Evolutionary conservation across 2,329 filamentous ascomycete genomes (phyloP).

Genomic region (Mariannaea sp.): DNA sequence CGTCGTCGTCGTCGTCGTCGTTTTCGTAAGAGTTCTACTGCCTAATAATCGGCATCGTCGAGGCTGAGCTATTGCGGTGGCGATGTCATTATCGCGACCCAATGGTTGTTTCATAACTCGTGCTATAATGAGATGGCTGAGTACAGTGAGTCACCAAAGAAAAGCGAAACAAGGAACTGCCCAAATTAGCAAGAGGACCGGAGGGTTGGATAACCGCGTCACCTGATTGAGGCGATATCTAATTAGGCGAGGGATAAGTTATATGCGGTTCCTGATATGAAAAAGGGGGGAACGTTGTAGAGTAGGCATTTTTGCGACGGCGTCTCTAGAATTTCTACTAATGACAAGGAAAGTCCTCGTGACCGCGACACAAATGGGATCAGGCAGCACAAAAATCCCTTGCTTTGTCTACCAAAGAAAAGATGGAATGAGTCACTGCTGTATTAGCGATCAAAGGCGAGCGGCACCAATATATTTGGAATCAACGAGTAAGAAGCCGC

Average conservation of each 20-base stretch:
- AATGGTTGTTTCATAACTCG: background rate
- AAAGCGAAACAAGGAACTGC: slow-evolving; percentile 7
- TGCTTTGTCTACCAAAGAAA: no score
- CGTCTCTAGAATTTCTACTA: slow-evolving; percentile 9
- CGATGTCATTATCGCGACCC: slow-evolving; percentile 12
- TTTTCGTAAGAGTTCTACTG: slow-evolving; percentile 8
- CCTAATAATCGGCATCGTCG: background rate
- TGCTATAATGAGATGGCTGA: slow-evolving; percentile 2
- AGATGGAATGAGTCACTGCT: slow-evolving; percentile 10
- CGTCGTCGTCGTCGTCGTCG: no score
- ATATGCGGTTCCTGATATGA: slow-evolving; percentile 9
- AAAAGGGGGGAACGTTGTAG: slow-evolving; percentile 1
- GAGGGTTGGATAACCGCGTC: slow-evolving; percentile 6
- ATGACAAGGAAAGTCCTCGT: slow-evolving; percentile 1
- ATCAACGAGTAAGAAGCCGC: slow-evolving; percentile 22
- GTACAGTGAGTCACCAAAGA: slow-evolving; percentile 15
- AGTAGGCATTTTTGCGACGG: slow-evolving; percentile 4
- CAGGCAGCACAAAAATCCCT: background rate
- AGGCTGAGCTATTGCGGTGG: slow-evolving; percentile 1
- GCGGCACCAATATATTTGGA: slow-evolving; percentile 1
- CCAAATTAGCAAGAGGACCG: background rate
- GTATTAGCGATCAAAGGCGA: background rate
- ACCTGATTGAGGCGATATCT: background rate
- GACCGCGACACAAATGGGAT: background rate
- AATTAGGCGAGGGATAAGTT: background rate